These are phyloP conservation scores for Simmondsia chinensis DNA, from an alignment of 148 eudicot species.

Conservation along the genomic window DNA sequence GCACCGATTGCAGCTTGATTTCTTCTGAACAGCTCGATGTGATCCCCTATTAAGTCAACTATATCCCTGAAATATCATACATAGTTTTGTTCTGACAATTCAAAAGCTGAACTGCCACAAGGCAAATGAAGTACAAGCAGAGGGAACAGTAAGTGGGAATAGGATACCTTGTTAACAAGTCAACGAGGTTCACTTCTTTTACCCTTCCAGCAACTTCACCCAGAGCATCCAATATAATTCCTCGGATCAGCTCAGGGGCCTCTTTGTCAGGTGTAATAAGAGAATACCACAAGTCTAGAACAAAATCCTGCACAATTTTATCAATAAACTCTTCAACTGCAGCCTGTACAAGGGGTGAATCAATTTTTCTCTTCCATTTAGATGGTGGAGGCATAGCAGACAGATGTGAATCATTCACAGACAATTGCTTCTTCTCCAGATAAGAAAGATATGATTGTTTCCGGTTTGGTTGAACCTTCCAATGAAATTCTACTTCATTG, in stretches of 20 bases:
- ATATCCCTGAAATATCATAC: conserved; percentile 55
- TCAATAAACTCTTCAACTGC: conserved; percentile 72
- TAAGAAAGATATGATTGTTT: conserved; percentile 44
- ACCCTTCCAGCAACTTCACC: conserved; percentile 87
- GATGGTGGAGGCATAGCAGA: conserved; percentile 42
- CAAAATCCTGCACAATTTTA: conserved; percentile 83
- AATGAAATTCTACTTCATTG: conserved; percentile 65
- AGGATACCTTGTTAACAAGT: conserved; percentile 75
- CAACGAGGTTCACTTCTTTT: conserved; percentile 83
- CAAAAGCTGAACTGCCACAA: background rate
- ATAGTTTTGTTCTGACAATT: conserved; percentile 6
- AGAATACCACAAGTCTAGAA: conserved; percentile 83
- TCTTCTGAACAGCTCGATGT: conserved; percentile 79
- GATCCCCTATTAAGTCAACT: conserved; percentile 80
- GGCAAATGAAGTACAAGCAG: background rate
- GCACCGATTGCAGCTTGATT: conserved; percentile 86
- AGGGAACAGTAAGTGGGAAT: background rate
- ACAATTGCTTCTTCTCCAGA: conserved; percentile 68
- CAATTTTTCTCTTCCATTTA: conserved; percentile 84
- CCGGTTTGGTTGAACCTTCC: conserved; percentile 40
- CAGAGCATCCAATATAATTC: conserved; percentile 69
- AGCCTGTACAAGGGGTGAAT: conserved; percentile 79
- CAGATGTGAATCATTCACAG: conserved; percentile 73
- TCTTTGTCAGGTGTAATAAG: conserved; percentile 89
- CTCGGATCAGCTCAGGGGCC: conserved; percentile 79